A percentile compares a stretch with the other conserved stretches of the same genome.
Conservation (phyloP, 225 moss, liverwort and hornwort genomes). For the Ulota crispa region DNA sequence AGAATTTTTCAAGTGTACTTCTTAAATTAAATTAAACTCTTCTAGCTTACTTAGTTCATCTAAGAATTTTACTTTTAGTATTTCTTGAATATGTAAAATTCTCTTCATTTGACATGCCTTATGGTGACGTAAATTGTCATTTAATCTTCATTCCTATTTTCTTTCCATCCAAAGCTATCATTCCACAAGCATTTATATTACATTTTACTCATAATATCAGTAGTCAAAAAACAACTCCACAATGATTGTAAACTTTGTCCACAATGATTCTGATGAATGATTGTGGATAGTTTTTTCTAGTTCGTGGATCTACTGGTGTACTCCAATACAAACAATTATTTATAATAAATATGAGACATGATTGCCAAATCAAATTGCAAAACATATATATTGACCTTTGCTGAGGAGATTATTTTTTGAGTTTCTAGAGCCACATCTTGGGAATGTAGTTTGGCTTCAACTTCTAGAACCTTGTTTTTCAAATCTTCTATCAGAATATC, state of each 20-base stretch:
- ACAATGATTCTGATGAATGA: too few relatives aligned
- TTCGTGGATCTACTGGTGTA: too few relatives aligned
- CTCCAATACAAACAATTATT: not conserved
- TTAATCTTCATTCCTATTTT: not conserved
- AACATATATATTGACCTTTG: slow-evolving; percentile 9
- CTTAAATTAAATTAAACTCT: accelerated
- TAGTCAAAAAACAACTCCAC: too few relatives aligned
- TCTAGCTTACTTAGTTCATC: not conserved
- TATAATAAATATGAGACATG: too few relatives aligned
- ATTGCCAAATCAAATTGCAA: not conserved
- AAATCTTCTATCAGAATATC: slow-evolving; percentile 55
- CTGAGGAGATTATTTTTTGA: slow-evolving; percentile 51
- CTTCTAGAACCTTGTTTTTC: slow-evolving; percentile 40
- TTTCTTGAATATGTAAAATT: accelerated
- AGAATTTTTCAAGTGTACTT: accelerated
- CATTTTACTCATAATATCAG: too few relatives aligned
- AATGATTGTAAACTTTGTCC: too few relatives aligned
- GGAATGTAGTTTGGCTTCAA: slow-evolving; percentile 48
- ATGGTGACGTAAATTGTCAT: not conserved
- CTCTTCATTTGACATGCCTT: not conserved
- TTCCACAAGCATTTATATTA: not conserved
- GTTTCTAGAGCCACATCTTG: slow-evolving; percentile 52
- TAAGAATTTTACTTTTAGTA: not conserved
- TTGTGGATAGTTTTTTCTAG: too few relatives aligned
- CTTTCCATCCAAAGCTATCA: not conserved